Evolutionary conservation across 306 rosid genomes (phyloP), one percentile per base, ranked within the genome.

Genomic region (Rubus idaeus): DNA sequence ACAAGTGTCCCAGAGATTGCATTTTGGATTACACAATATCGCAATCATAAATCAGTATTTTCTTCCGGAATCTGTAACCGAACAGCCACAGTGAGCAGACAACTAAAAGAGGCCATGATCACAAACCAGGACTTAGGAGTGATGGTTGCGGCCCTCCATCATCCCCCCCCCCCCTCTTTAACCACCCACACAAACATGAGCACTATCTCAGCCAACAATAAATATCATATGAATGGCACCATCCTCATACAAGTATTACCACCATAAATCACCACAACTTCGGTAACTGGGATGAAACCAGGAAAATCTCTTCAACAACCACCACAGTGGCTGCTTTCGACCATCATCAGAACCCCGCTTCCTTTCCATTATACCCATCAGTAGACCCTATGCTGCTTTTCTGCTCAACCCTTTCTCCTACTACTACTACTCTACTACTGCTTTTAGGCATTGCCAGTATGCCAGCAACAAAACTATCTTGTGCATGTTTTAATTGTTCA

Each of bases 281-380:
- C 37, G 18, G 53, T 68, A 10, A 5, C 49, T 68, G 53, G 9
- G 37, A 11, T 12, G 26, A 44, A 68, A 68, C 10, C 35, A 44
- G 18, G 53, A 23, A 20, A 23, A 44, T 44, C 53, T 66, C 51
- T 68, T 68, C 37, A 67, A 42, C 50, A 41, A 18, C 30, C 71
- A 18, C 30, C 71, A 20, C 21, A 67, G 52, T 7, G 9, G 52
- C 30, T 41, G 37, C 17, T 67, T 10, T 17, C 3, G 8, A 21
- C 39, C 23, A 69, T 47, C 51, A 47, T n/a, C 30, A 21, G 60
- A 49, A 47, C 61, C 60, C 16, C 4, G 7, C 26, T 30, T 70
- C 30, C 58, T 47, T 13, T 10, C 73, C 13, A 49, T 69, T 23
- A 47, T 70, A 70, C 61, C 26, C 74, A 70, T 70, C 45, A 30